These are phyloP conservation scores for Lentinula sp. DNA, from an alignment of 768 basidiomycete genomes.

Conservation along the genomic window DNA sequence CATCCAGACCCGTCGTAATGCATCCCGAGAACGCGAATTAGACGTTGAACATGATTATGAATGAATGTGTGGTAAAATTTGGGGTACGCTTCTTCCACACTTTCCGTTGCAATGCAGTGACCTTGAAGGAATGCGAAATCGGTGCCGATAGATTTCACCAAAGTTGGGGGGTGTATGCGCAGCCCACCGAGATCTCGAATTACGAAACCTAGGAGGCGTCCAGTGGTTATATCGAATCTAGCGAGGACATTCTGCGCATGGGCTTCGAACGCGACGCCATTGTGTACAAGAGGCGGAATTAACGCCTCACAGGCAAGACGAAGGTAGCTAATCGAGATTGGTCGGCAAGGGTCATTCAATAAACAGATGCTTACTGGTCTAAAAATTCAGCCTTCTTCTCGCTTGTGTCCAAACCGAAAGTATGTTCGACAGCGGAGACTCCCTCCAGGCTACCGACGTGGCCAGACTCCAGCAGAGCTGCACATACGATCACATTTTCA, in stretches of 20 bases:
- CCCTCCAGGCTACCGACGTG: slow-evolving; percentile 34
- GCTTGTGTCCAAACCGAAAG: slow-evolving; percentile 39
- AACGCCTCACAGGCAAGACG: slow-evolving; percentile 45
- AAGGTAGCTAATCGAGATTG: slow-evolving; percentile 33
- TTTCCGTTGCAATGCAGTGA: slow-evolving; percentile 44
- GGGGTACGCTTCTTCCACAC: slow-evolving; percentile 44
- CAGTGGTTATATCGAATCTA: slow-evolving; percentile 36
- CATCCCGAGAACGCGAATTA: slow-evolving; percentile 46
- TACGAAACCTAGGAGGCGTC: slow-evolving; percentile 43
- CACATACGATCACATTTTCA: slow-evolving; percentile 42
- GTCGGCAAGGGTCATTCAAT: neutral
- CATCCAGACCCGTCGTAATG: slow-evolving; percentile 49
- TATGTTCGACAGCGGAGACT: slow-evolving; percentile 39
- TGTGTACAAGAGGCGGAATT: slow-evolving; percentile 43
- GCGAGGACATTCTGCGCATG: slow-evolving; percentile 54
- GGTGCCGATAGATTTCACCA: slow-evolving; percentile 40
- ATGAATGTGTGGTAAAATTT: slow-evolving; percentile 58
- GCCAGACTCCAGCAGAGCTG: slow-evolving; percentile 48
- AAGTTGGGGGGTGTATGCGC: slow-evolving; percentile 45
- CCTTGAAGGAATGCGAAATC: slow-evolving; percentile 47
- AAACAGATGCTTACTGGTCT: slow-evolving; percentile 29
- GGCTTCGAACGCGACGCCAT: slow-evolving; percentile 58
- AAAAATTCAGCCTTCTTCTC: slow-evolving; percentile 41
- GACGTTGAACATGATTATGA: slow-evolving; percentile 53
- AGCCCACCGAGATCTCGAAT: slow-evolving; percentile 54